These are phyloP conservation scores for Leishmania turanica DNA, from an alignment of 208 protist genomes.

Conservation along the genomic window DNA sequence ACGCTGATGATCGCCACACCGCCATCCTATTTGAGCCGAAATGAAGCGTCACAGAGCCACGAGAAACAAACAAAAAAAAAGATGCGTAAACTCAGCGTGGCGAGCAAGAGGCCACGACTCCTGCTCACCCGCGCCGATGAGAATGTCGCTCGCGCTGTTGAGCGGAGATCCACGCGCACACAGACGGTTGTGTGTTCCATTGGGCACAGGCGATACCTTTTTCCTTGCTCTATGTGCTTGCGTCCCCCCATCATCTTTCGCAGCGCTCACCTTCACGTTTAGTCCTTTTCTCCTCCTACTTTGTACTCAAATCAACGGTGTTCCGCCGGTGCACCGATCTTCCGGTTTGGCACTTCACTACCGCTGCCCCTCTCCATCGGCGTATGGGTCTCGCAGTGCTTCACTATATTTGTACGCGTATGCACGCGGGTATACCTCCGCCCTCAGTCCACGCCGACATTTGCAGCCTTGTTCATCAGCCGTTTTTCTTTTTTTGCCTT, in stretches of 20 bases:
- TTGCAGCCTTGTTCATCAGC: neutral
- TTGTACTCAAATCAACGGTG: conserved; percentile 5
- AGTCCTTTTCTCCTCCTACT: neutral
- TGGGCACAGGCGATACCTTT: neutral
- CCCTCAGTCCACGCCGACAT: neutral
- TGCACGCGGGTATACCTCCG: neutral
- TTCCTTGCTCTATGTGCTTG: neutral
- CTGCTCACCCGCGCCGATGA: neutral
- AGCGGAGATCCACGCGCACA: conserved; percentile 5
- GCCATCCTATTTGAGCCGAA: neutral
- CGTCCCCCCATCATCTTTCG: neutral
- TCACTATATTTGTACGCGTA: neutral
- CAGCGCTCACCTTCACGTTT: neutral
- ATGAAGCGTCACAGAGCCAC: neutral
- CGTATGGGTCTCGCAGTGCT: neutral
- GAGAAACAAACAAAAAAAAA: neutral
- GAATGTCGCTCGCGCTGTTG: neutral
- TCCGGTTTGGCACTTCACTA: neutral
- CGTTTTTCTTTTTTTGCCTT: neutral
- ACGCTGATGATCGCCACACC: neutral
- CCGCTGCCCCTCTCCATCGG: neutral
- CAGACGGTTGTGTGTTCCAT: neutral
- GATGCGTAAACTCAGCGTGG: neutral
- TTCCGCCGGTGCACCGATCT: neutral
- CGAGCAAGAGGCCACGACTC: neutral